phyloP scores from a whole-genome alignment of 768 basidiomycete species.

The Sarcomyxa edulis region DNA sequence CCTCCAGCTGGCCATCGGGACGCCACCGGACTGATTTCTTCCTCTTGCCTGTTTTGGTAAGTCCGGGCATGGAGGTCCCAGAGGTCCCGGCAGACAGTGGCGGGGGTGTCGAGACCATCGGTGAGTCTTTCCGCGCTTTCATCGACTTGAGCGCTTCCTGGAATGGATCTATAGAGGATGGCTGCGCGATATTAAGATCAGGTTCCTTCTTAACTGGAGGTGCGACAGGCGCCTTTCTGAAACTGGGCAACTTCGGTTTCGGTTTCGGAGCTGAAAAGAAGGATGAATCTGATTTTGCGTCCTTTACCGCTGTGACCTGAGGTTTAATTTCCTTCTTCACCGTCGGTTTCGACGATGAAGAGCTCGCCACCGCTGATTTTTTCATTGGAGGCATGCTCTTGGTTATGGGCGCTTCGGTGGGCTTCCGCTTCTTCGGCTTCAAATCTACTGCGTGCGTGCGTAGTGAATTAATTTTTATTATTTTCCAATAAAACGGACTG shows the following conservation, averaged over 20 bases:
- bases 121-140: conserved; percentile 60
- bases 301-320: conserved; percentile 43
- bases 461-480: conserved; percentile 15
- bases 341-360: conserved; percentile 35
- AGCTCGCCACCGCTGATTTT: conserved; percentile 50
- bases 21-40: conserved; percentile 81
- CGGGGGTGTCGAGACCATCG: conserved; percentile 57
- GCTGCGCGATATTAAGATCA: conserved; percentile 62
- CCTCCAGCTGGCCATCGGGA: conserved; percentile 66
- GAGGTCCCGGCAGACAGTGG: conserved; percentile 24
- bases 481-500: conserved; percentile 27
- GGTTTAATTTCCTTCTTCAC: conserved; percentile 56
- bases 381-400: conserved; percentile 57
- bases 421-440: conserved; percentile 74
- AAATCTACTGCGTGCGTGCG: conserved; percentile 30
- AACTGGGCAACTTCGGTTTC: conserved; percentile 78
- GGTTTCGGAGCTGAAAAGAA: conserved; percentile 87
- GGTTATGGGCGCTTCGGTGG: conserved; percentile 40
- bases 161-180: conserved; percentile 76
- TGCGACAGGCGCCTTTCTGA: conserved; percentile 65
- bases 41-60: conserved; percentile 47
- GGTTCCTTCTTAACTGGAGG: conserved; percentile 42
- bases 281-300: conserved; percentile 80
- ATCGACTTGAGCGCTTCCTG: conserved; percentile 78
- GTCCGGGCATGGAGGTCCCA: conserved; percentile 27